Evolutionary conservation across 805 yeast genomes (phyloP).

Genomic region (Scheffersomyces spartinae): DNA sequence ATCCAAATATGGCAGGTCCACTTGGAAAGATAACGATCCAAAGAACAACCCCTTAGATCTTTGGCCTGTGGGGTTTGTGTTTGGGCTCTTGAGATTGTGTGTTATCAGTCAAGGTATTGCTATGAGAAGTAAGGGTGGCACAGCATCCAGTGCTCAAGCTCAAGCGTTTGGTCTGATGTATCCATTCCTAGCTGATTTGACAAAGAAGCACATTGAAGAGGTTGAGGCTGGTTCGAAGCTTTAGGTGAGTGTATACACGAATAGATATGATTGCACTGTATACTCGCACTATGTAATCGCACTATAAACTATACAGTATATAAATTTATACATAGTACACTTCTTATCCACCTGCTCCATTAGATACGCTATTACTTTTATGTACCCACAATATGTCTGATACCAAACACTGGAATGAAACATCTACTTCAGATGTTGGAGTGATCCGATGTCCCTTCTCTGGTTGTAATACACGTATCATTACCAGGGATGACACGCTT

Average conservation of each 20-base stretch:
- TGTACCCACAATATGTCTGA: no score
- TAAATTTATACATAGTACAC: no score
- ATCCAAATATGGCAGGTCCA: slow-evolving; percentile 8
- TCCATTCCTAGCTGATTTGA: slow-evolving; percentile 18
- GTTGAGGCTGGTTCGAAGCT: slow-evolving; percentile 2
- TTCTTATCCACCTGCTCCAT: no score
- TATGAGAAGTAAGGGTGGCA: slow-evolving; percentile 39
- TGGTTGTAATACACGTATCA: slow-evolving; percentile 14
- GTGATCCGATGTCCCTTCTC: slow-evolving; percentile 15
- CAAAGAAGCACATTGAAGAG: slow-evolving; percentile 9
- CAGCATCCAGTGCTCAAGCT: slow-evolving; percentile 44
- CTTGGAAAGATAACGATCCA: slow-evolving; percentile 21
- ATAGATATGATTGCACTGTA: no score
- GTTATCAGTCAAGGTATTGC: slow-evolving; percentile 56
- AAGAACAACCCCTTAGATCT: slow-evolving; percentile 31
- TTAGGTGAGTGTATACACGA: no score
- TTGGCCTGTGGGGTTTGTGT: slow-evolving; percentile 45
- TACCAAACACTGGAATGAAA: no score
- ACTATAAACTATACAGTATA: no score
- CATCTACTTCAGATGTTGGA: no score
- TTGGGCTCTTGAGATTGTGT: slow-evolving; percentile 41
- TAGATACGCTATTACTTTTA: no score
- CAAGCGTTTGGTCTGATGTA: slow-evolving; percentile 23
- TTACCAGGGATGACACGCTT: slow-evolving; percentile 6
- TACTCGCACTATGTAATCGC: no score